These are phyloP conservation scores for Lipomyces oligophaga DNA, from an alignment of 805 yeast genomes.

Conservation along the genomic window DNA sequence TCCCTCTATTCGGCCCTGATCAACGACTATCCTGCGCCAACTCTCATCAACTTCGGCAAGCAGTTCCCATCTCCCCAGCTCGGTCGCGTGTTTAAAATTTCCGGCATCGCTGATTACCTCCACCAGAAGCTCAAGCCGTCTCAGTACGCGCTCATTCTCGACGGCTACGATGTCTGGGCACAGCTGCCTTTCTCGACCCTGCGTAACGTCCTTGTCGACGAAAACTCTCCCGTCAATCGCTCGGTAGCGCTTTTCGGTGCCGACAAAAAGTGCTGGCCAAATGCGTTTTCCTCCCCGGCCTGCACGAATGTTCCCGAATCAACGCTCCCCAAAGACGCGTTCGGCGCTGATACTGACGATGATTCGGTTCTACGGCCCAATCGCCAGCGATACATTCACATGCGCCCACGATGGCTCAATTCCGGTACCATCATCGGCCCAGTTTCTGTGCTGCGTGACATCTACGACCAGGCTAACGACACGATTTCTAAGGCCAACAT, in stretches of 20 bases:
- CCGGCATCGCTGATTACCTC: conserved; percentile 19
- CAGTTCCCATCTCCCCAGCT: conserved; percentile 5
- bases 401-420: conserved; percentile 29
- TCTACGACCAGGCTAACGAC: conserved; percentile 26
- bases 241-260: conserved; percentile 24
- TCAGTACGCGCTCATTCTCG: conserved; percentile 21
- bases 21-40: conserved; percentile 27
- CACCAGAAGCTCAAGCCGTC: conserved; percentile 9
- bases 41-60: conserved; percentile 26
- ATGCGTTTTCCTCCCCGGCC: conserved; percentile 22
- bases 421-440: conserved; percentile 29
- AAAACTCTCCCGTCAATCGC: conserved; percentile 2
- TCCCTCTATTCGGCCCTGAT: conserved; percentile 28
- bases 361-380: neutral
- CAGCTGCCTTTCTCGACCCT: conserved; percentile 22
- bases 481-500: conserved; percentile 23
- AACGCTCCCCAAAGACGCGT: conserved; percentile 23
- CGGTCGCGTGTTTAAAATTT: conserved; percentile 24
- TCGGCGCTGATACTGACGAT: conserved; percentile 27
- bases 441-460: conserved; percentile 17
- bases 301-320: conserved; percentile 25
- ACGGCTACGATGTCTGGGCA: conserved; percentile 29
- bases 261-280: conserved; percentile 30
- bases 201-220: conserved; percentile 10
- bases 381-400: conserved; percentile 15